Conservation (phyloP, 2,329 filamentous ascomycete species). For the Arthrobotrys pseudoclavata region DNA sequence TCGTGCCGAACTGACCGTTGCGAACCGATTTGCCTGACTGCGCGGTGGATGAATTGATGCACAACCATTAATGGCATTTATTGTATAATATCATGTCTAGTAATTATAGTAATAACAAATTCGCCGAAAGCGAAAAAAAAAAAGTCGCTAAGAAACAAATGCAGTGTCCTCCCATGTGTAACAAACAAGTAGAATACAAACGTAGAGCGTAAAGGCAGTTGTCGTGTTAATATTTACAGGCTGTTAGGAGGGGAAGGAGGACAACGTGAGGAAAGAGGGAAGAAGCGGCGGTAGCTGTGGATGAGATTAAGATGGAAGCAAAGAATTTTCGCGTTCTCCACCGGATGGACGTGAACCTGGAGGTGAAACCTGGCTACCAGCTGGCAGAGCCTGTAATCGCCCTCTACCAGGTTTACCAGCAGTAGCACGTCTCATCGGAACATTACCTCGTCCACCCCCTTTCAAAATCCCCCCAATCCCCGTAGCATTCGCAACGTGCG, state of each 20-base stretch:
- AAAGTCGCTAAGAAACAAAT: constrained; percentile 3
- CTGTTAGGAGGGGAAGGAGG: neutral
- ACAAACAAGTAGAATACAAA: neutral
- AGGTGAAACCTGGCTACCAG: neutral
- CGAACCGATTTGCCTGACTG: too few relatives aligned
- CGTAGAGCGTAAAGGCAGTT: neutral
- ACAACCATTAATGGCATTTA: neutral
- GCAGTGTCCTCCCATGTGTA: constrained; percentile 7
- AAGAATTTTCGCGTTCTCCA: too few relatives aligned
- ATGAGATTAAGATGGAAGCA: too few relatives aligned
- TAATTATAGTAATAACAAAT: neutral
- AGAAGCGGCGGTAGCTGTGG: neutral
- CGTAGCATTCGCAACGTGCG: neutral
- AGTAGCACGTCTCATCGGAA: neutral
- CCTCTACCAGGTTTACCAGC: neutral
- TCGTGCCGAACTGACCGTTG: neutral
- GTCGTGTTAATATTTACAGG: neutral
- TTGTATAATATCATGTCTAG: constrained; percentile 1
- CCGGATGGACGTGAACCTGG: too few relatives aligned
- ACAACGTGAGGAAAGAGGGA: neutral
- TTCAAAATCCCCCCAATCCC: neutral
- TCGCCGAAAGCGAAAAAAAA: neutral
- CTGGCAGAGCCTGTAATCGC: neutral
- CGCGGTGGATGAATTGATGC: neutral
- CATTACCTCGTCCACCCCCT: neutral